These are phyloP conservation scores for Neolentinus lepideus DNA, from an alignment of 1,284 basidiomycete genomes.

Conservation along the genomic window DNA sequence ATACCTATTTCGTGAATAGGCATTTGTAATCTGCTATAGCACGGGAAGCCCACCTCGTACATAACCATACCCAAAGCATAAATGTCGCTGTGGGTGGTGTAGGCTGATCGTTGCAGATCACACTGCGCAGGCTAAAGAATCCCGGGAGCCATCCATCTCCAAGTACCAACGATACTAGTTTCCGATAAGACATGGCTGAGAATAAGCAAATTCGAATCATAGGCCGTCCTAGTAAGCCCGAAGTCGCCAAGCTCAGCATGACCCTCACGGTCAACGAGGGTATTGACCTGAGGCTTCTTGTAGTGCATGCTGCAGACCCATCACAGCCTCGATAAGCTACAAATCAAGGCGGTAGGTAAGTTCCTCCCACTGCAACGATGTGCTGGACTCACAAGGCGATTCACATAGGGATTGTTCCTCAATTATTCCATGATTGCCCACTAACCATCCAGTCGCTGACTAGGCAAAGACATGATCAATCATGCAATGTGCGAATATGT, in stretches of 20 bases:
- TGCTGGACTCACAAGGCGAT: too few species aligned
- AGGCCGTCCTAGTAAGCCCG: background rate
- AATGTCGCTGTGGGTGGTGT: background rate
- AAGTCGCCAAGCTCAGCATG: constrained; percentile 1
- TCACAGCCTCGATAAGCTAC: background rate
- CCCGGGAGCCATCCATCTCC: background rate
- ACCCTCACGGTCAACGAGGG: background rate
- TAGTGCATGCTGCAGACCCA: background rate
- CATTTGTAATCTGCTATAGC: background rate
- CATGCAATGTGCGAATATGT: background rate
- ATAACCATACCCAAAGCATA: background rate
- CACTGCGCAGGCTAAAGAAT: background rate
- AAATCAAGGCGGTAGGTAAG: background rate
- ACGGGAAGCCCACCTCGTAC: background rate
- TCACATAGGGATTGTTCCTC: background rate
- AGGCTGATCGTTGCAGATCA: background rate
- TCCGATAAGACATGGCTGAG: background rate
- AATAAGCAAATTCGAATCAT: background rate
- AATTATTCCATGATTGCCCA: background rate
- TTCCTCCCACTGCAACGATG: too few species aligned
- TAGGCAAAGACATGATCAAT: background rate
- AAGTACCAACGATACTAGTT: background rate
- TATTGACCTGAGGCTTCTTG: background rate
- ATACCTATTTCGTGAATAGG: background rate
- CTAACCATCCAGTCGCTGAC: background rate